Conservation (phyloP, 1,284 basidiomycete genomes). For the Volvariella surrecta region DNA sequence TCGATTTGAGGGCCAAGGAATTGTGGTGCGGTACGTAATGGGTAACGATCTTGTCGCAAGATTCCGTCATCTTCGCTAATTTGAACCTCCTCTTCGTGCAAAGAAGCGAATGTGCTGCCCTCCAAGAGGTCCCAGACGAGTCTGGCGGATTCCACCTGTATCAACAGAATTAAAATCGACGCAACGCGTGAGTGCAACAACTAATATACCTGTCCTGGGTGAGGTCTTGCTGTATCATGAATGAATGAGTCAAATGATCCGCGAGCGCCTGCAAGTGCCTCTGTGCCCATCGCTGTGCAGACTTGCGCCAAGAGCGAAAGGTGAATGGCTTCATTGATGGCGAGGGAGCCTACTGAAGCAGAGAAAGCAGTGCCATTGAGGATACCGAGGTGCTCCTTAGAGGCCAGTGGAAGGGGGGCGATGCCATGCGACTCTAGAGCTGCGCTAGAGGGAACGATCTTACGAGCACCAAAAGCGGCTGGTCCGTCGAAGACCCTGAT, state of each 20-base stretch:
- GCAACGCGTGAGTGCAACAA: not conserved
- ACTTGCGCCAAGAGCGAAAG: conserved; percentile 68
- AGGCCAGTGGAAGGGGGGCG: conserved; percentile 59
- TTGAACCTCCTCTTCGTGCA: conserved; percentile 50
- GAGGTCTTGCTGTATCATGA: conserved; percentile 71
- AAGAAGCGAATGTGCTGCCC: conserved; percentile 64
- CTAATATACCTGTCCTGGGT: conserved; percentile 65
- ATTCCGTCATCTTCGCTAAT: conserved; percentile 47
- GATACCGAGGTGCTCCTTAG: conserved; percentile 78
- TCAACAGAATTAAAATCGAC: conserved; percentile 3
- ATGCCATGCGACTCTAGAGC: conserved; percentile 63
- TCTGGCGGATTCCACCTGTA: conserved; percentile 58
- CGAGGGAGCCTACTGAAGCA: conserved; percentile 51
- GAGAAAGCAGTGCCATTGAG: conserved; percentile 84
- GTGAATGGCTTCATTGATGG: conserved; percentile 66
- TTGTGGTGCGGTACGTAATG: conserved; percentile 71
- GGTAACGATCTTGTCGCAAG: conserved; percentile 72
- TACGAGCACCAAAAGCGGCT: conserved; percentile 38
- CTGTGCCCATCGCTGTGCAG: conserved; percentile 78
- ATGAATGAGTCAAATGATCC: conserved; percentile 79
- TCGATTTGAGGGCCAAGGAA: conserved; percentile 82
- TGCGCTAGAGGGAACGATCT: conserved; percentile 52
- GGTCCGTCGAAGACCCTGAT: conserved; percentile 66
- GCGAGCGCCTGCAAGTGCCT: conserved; percentile 68
- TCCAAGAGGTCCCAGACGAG: conserved; percentile 63